A percentile compares a stretch with the other conserved stretches of the same genome.
Conservation (phyloP, 2,329 filamentous ascomycete species). For the Cercospora sesami region DNA sequence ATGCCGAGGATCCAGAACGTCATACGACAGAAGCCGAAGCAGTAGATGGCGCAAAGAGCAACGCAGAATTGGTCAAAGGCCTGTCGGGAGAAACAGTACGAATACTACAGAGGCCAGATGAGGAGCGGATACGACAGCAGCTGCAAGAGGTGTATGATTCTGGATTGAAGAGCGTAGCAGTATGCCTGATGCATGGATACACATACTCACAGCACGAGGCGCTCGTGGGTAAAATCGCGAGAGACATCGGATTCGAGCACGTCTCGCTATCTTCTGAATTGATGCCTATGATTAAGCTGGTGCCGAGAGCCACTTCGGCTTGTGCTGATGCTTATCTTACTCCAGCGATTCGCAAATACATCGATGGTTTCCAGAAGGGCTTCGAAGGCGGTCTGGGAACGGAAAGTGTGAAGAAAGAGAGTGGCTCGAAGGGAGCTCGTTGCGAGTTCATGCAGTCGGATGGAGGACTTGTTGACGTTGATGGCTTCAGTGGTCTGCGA, state of each 20-base stretch:
- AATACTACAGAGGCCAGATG: slow-evolving; percentile 63
- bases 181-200: slow-evolving; percentile 90
- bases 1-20: slow-evolving; percentile 79
- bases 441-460: slow-evolving; percentile 97
- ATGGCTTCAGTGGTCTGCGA: slow-evolving; percentile 78
- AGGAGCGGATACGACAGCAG: slow-evolving; percentile 58
- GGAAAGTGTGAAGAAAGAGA: slow-evolving; percentile 67
- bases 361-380: slow-evolving; percentile 72
- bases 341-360: slow-evolving; percentile 75
- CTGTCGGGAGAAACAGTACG: slow-evolving; percentile 73
- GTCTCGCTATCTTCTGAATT: slow-evolving; percentile 77
- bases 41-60: slow-evolving; percentile 47
- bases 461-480: slow-evolving; percentile 69
- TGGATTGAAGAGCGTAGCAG: slow-evolving; percentile 78
- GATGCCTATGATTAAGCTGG: slow-evolving; percentile 86
- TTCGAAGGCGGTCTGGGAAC: slow-evolving; percentile 79
- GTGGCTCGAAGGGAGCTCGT: slow-evolving; percentile 67
- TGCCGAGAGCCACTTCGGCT: slow-evolving; percentile 72
- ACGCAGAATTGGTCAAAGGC: slow-evolving; percentile 65
- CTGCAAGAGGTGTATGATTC: slow-evolving; percentile 66
- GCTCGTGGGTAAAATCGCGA: slow-evolving; percentile 71
- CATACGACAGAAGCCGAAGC: slow-evolving; percentile 57
- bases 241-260: slow-evolving; percentile 78
- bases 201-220: slow-evolving; percentile 86
- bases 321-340: slow-evolving; percentile 80